These are phyloP conservation scores for Barbarea vulgaris DNA, from an alignment of 345 rosid species.

Conservation along the genomic window DNA sequence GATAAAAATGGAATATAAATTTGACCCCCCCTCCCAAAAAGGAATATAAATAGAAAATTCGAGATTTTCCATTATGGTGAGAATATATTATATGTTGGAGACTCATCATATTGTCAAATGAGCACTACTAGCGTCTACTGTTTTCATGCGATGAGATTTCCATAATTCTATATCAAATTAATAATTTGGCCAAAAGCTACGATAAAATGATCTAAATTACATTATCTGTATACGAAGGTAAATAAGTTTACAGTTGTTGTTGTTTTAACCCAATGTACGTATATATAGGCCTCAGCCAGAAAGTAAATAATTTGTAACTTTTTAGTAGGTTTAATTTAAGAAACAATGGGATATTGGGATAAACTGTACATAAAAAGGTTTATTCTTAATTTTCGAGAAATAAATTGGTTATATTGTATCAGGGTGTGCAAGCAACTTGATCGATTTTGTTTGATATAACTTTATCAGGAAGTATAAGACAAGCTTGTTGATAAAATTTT, in stretches of 20 bases:
- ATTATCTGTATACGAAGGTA: too few relatives aligned
- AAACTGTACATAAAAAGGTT: background rate
- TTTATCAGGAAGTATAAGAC: background rate
- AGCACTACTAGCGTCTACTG: background rate
- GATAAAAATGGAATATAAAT: conserved; percentile 13
- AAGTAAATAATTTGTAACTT: background rate
- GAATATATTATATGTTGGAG: conserved; percentile 22
- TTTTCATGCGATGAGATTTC: background rate
- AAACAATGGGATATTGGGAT: background rate
- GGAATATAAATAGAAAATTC: conserved; percentile 7
- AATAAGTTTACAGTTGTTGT: background rate
- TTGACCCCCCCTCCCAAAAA: background rate
- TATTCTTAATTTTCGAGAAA: background rate
- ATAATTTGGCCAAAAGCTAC: background rate
- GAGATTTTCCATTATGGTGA: conserved; percentile 18
- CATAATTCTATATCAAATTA: background rate
- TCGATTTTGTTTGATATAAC: background rate
- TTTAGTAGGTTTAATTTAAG: background rate
- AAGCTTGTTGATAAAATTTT: background rate
- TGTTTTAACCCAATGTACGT: background rate
- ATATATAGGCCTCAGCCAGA: too few relatives aligned
- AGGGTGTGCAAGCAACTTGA: background rate
- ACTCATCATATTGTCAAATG: conserved; percentile 11
- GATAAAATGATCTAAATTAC: background rate
- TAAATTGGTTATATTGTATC: background rate